Evolutionary conservation across 1,284 basidiomycete genomes (phyloP), one percentile per base, ranked within the genome.

Genomic region (Blastosporella zonata): DNA sequence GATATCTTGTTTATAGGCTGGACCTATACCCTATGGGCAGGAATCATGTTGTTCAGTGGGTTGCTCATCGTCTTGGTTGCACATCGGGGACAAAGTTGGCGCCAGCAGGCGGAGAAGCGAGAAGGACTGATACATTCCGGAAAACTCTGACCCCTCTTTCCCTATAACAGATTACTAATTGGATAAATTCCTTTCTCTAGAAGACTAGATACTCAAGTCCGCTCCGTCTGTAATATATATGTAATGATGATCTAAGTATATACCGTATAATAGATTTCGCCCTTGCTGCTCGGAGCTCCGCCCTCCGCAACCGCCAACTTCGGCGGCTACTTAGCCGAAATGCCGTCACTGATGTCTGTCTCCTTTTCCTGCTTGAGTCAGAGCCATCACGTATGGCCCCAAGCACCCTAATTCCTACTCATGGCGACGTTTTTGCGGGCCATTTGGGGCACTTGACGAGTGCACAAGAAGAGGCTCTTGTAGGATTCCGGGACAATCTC

Each of bases 21-120:
- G 58, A 68, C 87, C 43, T 92, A 90, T 61, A 84, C 86, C 0
- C 69, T 89, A 1, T 88, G 89, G 74, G 77, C 81, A 0, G 81
- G 77, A 0, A 51, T 90, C 0, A 60, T 90, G 58, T 54, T 76
- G 0, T 44, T 84, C n/a, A 72, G 69, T 37, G 76, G 76, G 35
- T 50, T 73, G 3, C 67, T 84, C n/a, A 72, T 82, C 18, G 51
- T 82, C 28, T 61, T 84, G 7, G 78, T 84, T 0, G 67, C 74
- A 50, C 67, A 54, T 60, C 75, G 72, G 59, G 78, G 77, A 2
- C 58, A 56, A 20, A 50, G 61, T 12, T 80, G 78, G 78, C 65
- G 78, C 12, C 59, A 60, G 46, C 57, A 53, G 21, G 69, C 68
- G 1, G 72, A 75, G 50, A 58, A 55, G 15, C 48, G 67, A 47